Percentiles rank a stretch among this genome's conserved stretches.
Conservation (phyloP, 2,329 filamentous ascomycete genomes). For the Alternaria sp. region DNA sequence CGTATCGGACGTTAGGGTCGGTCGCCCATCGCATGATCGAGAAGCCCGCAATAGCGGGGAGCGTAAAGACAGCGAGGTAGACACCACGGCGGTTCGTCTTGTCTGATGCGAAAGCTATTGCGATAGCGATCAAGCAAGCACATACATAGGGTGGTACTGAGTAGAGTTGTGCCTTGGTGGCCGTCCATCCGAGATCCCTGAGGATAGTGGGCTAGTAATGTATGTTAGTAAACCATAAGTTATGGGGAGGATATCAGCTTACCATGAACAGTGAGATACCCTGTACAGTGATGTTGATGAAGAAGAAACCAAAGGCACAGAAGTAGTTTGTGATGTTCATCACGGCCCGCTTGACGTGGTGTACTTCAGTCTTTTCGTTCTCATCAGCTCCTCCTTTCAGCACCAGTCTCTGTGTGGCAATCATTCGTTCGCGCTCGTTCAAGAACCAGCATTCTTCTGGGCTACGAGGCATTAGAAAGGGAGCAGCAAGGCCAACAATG, state of each 20-base stretch:
- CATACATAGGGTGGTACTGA: constrained; percentile 49
- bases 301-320: constrained; percentile 64
- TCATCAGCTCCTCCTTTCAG: constrained; percentile 56
- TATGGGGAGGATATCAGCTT: constrained; percentile 2
- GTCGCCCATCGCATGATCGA: constrained; percentile 62
- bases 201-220: constrained; percentile 45
- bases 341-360: constrained; percentile 60
- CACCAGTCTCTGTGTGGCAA: constrained; percentile 60
- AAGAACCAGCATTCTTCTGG: constrained; percentile 59
- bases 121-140: constrained; percentile 45
- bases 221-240: background rate
- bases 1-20: constrained; percentile 61
- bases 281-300: constrained; percentile 67
- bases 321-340: constrained; percentile 66
- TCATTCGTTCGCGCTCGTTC: constrained; percentile 60
- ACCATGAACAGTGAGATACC: constrained; percentile 50
- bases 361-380: constrained; percentile 55
- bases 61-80: constrained; percentile 45
- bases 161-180: constrained; percentile 48
- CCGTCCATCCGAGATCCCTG: constrained; percentile 45
- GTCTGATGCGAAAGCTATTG: constrained; percentile 45
- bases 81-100: constrained; percentile 48
- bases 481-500: constrained; percentile 55
- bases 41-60: constrained; percentile 59
- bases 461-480: constrained; percentile 59